Percentiles rank a stretch among this genome's conserved stretches.
These are phyloP conservation scores for Pseudocercospora cruenta DNA, from an alignment of 2,329 filamentous ascomycete species.

Conservation along the genomic window DNA sequence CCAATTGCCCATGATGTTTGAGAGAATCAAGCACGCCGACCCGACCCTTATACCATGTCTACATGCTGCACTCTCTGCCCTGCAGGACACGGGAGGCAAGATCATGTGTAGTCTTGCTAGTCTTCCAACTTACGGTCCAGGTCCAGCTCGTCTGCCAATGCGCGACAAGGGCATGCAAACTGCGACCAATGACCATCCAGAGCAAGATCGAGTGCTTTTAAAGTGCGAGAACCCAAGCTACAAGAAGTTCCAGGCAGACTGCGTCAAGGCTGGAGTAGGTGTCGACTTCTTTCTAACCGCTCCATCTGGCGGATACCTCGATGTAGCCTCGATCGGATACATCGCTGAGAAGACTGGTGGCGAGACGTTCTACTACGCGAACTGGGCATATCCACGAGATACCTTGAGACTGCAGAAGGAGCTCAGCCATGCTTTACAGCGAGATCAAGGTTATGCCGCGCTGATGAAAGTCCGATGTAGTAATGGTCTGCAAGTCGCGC, in stretches of 20 bases:
- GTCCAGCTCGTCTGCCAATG: slow-evolving; percentile 80
- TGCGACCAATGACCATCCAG: slow-evolving; percentile 76
- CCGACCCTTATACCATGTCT: slow-evolving; percentile 83
- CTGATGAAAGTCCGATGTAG: slow-evolving; percentile 98
- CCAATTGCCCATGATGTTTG: slow-evolving; percentile 83
- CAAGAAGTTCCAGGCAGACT: slow-evolving; percentile 82
- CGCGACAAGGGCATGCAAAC: slow-evolving; percentile 87
- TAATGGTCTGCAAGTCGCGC: slow-evolving; percentile 88
- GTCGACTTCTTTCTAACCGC: slow-evolving; percentile 94
- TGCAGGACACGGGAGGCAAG: slow-evolving; percentile 88
- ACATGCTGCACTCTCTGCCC: slow-evolving; percentile 79
- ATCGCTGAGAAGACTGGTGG: slow-evolving; percentile 87
- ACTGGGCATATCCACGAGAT: slow-evolving; percentile 88
- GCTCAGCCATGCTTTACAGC: slow-evolving; percentile 80
- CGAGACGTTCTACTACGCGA: slow-evolving; percentile 95
- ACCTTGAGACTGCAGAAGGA: slow-evolving; percentile 81
- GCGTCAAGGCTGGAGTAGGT: slow-evolving; percentile 84
- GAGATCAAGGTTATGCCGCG: slow-evolving; percentile 93
- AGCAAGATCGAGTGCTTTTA: slow-evolving; percentile 89
- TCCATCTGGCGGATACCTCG: slow-evolving; percentile 86
- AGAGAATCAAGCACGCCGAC: slow-evolving; percentile 85
- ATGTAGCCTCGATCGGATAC: slow-evolving; percentile 89
- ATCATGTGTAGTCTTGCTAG: slow-evolving; percentile 83
- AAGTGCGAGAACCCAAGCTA: slow-evolving; percentile 87
- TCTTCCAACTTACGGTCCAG: slow-evolving; percentile 91